A percentile compares a stretch with the other conserved stretches of the same genome.
phyloP scores from a whole-genome alignment of 148 eudicot genomes.

The Rhododendron mucronatum region DNA sequence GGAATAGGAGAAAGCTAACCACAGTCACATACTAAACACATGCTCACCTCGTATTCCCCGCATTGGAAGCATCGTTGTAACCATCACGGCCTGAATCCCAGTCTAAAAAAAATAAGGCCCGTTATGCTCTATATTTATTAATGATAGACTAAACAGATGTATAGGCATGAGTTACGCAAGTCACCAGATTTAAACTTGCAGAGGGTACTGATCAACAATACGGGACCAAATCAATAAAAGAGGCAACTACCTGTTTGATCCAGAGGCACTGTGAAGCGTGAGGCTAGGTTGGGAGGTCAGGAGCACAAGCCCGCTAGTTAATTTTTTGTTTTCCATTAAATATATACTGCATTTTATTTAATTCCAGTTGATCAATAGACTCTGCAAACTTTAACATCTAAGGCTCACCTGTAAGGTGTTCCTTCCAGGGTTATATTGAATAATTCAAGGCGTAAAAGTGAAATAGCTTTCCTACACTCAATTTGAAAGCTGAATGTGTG shows the following conservation, averaged over 20 bases:
- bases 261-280: background rate
- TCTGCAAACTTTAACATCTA: background rate
- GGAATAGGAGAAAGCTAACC: background rate
- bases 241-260: background rate
- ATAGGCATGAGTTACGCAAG: background rate
- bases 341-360: background rate
- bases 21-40: background rate
- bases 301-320: background rate
- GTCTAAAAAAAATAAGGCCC: conserved; percentile 33
- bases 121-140: background rate
- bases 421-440: background rate
- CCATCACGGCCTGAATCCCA: conserved; percentile 89
- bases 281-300: background rate
- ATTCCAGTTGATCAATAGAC: background rate
- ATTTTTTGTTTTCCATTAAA: background rate
- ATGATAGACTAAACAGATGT: background rate
- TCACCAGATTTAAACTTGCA: background rate
- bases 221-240: background rate
- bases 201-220: background rate
- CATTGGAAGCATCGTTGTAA: conserved; percentile 48
- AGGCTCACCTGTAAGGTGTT: background rate
- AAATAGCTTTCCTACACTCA: background rate
- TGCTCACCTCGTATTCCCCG: conserved; percentile 58
- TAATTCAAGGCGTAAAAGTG: background rate
- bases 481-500: background rate